Conservation (phyloP, 768 basidiomycete genomes). For the Xanthoconium stramineum region DNA sequence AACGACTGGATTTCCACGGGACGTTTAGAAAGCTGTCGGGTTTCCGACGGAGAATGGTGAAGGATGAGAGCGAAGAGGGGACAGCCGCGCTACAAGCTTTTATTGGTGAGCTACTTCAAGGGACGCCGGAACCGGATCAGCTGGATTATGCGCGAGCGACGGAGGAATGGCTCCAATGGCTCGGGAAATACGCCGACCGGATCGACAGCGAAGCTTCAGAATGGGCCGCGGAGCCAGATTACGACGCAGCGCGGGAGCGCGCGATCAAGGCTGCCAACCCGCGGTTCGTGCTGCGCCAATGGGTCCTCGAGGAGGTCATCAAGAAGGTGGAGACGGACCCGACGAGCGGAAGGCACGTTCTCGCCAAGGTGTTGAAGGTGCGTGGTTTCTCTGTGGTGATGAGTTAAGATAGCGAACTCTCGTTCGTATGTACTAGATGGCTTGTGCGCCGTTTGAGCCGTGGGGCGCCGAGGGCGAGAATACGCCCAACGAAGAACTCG, state of each 20-base stretch:
- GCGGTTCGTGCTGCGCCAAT: slow-evolving; percentile 89
- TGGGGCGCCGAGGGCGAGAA: slow-evolving; percentile 78
- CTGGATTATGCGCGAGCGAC: slow-evolving; percentile 45
- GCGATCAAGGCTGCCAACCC: slow-evolving; percentile 72
- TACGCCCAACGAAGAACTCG: slow-evolving; percentile 43
- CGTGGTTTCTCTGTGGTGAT: slow-evolving; percentile 16
- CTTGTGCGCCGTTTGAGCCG: slow-evolving; percentile 74
- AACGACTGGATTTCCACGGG: slow-evolving; percentile 83
- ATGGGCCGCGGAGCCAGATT: slow-evolving; percentile 39
- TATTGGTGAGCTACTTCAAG: slow-evolving; percentile 42
- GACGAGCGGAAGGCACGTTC: slow-evolving; percentile 57
- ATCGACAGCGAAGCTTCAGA: slow-evolving; percentile 50
- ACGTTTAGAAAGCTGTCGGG: slow-evolving; percentile 72
- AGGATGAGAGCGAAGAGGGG: slow-evolving; percentile 11
- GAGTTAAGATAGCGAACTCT: not conserved
- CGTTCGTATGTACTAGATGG: slow-evolving; percentile 58
- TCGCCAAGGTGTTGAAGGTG: slow-evolving; percentile 83
- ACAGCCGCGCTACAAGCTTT: slow-evolving; percentile 35
- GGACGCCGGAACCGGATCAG: slow-evolving; percentile 45
- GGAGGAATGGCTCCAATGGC: slow-evolving; percentile 59
- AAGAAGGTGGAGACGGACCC: slow-evolving; percentile 64
- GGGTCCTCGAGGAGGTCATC: slow-evolving; percentile 95
- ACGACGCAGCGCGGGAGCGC: slow-evolving; percentile 45
- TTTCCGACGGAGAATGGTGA: slow-evolving; percentile 50
- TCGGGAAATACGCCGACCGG: slow-evolving; percentile 57